These are phyloP conservation scores for Williopsis jadinii DNA, from an alignment of 1,139 yeast species.

Conservation along the genomic window DNA sequence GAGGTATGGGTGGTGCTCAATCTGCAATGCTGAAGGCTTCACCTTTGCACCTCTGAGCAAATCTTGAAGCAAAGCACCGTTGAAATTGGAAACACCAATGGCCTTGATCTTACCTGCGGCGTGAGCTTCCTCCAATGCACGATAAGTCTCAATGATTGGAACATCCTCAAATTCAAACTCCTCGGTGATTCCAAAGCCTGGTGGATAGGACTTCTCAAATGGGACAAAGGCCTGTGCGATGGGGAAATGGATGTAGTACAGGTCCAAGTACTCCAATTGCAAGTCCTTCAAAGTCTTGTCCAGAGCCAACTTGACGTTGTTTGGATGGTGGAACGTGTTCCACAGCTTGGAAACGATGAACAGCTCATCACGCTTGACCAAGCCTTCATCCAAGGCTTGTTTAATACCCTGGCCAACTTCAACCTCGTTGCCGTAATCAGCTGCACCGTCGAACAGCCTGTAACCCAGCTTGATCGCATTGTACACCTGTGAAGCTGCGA, in stretches of 20 bases:
- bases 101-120: slow-evolving; percentile 61
- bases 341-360: slow-evolving; percentile 75
- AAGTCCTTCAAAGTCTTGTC: slow-evolving; percentile 58
- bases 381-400: slow-evolving; percentile 57
- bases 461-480: slow-evolving; percentile 67
- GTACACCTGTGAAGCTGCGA: slow-evolving; percentile 54
- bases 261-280: slow-evolving; percentile 61
- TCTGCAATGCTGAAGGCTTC: slow-evolving; percentile 66
- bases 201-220: slow-evolving; percentile 65
- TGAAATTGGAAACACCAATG: slow-evolving; percentile 81
- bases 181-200: slow-evolving; percentile 55
- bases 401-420: slow-evolving; percentile 68
- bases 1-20: slow-evolving; percentile 68
- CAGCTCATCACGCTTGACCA: slow-evolving; percentile 66
- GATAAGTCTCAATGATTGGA: slow-evolving; percentile 74
- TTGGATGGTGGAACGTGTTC: slow-evolving; percentile 65
- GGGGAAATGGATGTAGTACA: slow-evolving; percentile 78
- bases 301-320: slow-evolving; percentile 47
- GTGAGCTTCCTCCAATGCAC: slow-evolving; percentile 61
- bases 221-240: slow-evolving; percentile 69
- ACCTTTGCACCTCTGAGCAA: slow-evolving; percentile 64
- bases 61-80: slow-evolving; percentile 69
- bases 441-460: slow-evolving; percentile 71
- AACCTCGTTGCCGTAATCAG: slow-evolving; percentile 71
- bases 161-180: slow-evolving; percentile 56